Base-by-base conservation (phyloP, 1,139 yeast species). In the Debaryomyces robertsiae region DNA sequence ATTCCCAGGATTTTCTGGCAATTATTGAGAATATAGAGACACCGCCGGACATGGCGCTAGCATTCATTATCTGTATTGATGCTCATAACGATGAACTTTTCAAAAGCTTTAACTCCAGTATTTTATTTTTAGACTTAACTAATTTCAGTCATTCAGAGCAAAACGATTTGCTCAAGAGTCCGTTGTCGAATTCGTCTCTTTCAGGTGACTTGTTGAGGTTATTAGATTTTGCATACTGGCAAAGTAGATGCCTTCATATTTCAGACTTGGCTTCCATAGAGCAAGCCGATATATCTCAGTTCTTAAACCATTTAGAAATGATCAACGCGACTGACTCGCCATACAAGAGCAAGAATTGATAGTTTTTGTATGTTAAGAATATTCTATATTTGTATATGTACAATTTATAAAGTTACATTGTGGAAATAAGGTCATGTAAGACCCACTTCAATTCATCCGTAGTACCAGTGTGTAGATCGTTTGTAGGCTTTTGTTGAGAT, bases 381-480 rank as follows among this genome's bases (percentile, higher is more conserved):
- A 23, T 15, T 27, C 35, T 31, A 31, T 36, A 36, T 18, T 16
- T 32, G 27, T 30, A 33, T 19, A 30, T 23, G 18, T 30, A 39
- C 29, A 39, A 18, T 18, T 31, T 22, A 19, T 30, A 11, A 30
- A 36, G 38, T 56, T 55, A 67, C 63, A 66, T 64, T 4, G 70
- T 61, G 13, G 71, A 57, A 9, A 69, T 57, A 45, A 73, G 61
- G 46, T 84, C 91, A 61, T 81, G 83, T 32, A 85, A 70, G 39
- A 84, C 68, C 86, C 89, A 81, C 50, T 81, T 79, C 47, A 85
- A 65, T 55, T 85, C 94, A 47, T 83, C 85, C 18, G 79, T 73
- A 0, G 83, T 71, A 4, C 91, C 91, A 29, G 79, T 64, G 53
- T 77, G 79, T 6, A 64, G 46, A 33, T 33, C 36, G 17, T 22